These are phyloP conservation scores for Sclerotinia sclerotiorum DNA, from an alignment of 2,329 filamentous ascomycete genomes.

Conservation along the genomic window DNA sequence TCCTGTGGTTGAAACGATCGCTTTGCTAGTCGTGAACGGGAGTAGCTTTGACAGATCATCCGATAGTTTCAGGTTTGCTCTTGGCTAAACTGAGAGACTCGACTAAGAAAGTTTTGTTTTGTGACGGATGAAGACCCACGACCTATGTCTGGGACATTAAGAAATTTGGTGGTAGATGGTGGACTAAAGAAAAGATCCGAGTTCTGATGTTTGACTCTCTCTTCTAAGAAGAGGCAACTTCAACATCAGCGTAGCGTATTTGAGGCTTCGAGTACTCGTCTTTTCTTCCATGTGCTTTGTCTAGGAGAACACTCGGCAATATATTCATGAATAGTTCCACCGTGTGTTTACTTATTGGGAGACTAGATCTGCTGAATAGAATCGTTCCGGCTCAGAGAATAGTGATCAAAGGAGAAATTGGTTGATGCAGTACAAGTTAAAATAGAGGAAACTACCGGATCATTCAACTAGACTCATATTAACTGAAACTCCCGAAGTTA, in stretches of 20 bases:
- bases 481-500: no score
- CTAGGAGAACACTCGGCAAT: no score
- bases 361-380: no score
- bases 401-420: no score
- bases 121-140: background rate
- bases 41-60: background rate
- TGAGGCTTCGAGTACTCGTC: background rate
- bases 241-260: background rate
- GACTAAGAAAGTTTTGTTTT: background rate
- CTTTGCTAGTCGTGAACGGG: constrained; percentile 19
- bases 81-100: background rate
- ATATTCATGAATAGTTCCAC: no score
- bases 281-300: background rate
- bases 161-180: background rate
- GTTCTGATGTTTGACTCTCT: background rate
- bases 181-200: background rate
- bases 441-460: no score
- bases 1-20: constrained; percentile 7
- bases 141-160: background rate
- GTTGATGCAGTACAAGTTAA: no score
- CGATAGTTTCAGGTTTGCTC: background rate
- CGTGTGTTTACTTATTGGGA: no score
- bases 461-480: no score
- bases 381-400: no score
- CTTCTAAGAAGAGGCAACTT: background rate